phyloP scores from a whole-genome alignment of 1,284 basidiomycete species.

The Puccinia triticina region DNA sequence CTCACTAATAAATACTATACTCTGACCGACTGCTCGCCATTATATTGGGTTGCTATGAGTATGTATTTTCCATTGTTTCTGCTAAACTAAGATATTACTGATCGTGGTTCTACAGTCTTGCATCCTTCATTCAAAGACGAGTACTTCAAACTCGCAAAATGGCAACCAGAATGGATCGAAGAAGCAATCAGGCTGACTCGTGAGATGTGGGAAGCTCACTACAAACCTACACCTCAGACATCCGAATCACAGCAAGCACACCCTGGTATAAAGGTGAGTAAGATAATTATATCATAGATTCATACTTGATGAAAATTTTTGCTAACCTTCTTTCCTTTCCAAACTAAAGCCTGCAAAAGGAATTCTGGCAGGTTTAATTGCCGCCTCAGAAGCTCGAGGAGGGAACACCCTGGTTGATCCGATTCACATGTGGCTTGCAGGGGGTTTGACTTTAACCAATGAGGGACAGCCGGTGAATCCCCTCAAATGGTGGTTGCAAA shows the following conservation, averaged over 20 bases:
- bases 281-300: not conserved
- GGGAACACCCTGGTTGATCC: not conserved
- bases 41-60: too few relatives aligned
- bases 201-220: too few relatives aligned
- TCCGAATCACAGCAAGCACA: not conserved
- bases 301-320: not conserved
- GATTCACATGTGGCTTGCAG: not conserved
- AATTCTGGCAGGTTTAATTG: not conserved
- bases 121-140: too few relatives aligned
- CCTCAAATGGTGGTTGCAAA: too few relatives aligned
- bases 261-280: not conserved
- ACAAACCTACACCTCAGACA: too few relatives aligned
- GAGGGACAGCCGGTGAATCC: constrained; percentile 5
- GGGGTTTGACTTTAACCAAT: not conserved
- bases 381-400: not conserved
- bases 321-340: not conserved
- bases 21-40: constrained; percentile 1
- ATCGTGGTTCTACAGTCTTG: not conserved
- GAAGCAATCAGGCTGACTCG: too few relatives aligned
- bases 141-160: too few relatives aligned
- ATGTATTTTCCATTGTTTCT: not conserved
- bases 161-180: too few relatives aligned
- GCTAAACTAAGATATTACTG: not conserved
- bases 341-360: not conserved
- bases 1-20: constrained; percentile 15